Evolutionary conservation across 2,329 filamentous ascomycete genomes (phyloP).

Genomic region (Verruconis gallopava): DNA sequence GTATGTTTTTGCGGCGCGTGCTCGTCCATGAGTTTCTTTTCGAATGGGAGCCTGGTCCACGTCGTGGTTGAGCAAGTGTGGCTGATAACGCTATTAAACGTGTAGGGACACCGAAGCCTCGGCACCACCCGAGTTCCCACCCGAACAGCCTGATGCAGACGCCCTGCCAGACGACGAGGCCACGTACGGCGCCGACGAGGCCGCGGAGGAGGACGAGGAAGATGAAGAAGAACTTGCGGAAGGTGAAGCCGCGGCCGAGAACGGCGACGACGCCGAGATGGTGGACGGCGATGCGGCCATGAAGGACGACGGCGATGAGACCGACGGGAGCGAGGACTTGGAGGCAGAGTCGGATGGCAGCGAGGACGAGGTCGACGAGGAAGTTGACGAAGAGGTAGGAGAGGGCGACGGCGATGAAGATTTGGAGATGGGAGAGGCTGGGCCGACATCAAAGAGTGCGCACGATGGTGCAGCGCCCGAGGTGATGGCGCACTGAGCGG

Average conservation of each 20-base stretch:
- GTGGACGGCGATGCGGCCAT: slow-evolving; percentile 61
- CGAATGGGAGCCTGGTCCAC: no score
- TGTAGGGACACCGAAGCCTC: slow-evolving; percentile 92
- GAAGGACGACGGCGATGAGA: slow-evolving; percentile 52
- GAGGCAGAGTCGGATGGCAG: slow-evolving; percentile 65
- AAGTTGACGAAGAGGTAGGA: slow-evolving; percentile 39
- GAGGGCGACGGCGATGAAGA: slow-evolving; percentile 47
- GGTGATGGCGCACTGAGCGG: slow-evolving; percentile 28
- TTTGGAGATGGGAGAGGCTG: slow-evolving; percentile 26
- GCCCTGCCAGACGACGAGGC: slow-evolving; percentile 67
- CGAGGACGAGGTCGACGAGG: slow-evolving; percentile 55
- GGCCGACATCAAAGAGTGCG: slow-evolving; percentile 15
- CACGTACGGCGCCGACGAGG: slow-evolving; percentile 81
- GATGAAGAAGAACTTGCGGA: slow-evolving; percentile 41
- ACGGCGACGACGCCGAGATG: slow-evolving; percentile 63
- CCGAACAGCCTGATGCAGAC: slow-evolving; percentile 94
- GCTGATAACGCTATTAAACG: neutral
- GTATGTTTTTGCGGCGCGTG: slow-evolving; percentile 48
- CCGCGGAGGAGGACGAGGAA: slow-evolving; percentile 52
- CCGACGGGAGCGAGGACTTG: slow-evolving; percentile 63
- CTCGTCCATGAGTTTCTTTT: neutral
- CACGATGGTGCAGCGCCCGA: slow-evolving; percentile 21
- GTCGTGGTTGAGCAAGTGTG: neutral
- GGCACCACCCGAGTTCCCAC: slow-evolving; percentile 88
- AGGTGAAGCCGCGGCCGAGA: slow-evolving; percentile 16